Conservation (phyloP, 768 basidiomycete genomes). For the Mycena vulgaris region DNA sequence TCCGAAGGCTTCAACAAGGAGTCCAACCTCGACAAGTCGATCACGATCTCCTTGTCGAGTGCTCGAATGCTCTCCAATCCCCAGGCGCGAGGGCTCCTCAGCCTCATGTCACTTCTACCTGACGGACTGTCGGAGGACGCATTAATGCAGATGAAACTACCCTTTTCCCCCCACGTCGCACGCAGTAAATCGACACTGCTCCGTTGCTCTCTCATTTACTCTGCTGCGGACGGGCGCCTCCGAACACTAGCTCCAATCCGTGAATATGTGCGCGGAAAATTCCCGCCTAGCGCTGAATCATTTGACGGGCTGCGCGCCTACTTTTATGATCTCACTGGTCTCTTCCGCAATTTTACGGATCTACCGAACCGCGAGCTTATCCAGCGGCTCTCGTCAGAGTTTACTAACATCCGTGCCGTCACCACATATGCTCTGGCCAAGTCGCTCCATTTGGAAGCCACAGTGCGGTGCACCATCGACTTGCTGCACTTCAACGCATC, state of each 20-base stretch:
- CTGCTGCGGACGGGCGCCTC: background rate
- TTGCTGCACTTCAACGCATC: constrained; percentile 22
- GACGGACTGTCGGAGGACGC: constrained; percentile 5
- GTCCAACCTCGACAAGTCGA: constrained; percentile 24
- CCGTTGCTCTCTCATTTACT: constrained; percentile 12
- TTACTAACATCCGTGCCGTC: constrained; percentile 19
- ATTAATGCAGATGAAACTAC: constrained; percentile 1
- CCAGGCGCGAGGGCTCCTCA: constrained; percentile 3
- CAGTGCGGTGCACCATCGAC: constrained; percentile 23
- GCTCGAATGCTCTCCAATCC: constrained; percentile 21
- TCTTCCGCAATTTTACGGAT: constrained; percentile 23
- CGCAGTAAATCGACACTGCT: constrained; percentile 17
- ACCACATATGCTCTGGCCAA: constrained; percentile 7
- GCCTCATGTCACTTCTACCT: constrained; percentile 19
- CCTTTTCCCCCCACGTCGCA: constrained; percentile 11
- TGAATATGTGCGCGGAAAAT: constrained; percentile 5
- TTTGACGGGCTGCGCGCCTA: constrained; percentile 11
- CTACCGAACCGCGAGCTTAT: constrained; percentile 25
- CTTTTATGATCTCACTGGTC: constrained; percentile 18
- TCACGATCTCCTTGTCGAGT: constrained; percentile 18
- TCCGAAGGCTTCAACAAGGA: constrained; percentile 25
- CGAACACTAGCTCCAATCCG: constrained; percentile 17
- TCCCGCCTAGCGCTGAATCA: background rate
- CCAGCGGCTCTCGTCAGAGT: constrained; percentile 13
- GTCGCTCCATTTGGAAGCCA: constrained; percentile 2